Conservation (phyloP, 2,329 filamentous ascomycete species). For the Verticillium nonalfalfae region DNA sequence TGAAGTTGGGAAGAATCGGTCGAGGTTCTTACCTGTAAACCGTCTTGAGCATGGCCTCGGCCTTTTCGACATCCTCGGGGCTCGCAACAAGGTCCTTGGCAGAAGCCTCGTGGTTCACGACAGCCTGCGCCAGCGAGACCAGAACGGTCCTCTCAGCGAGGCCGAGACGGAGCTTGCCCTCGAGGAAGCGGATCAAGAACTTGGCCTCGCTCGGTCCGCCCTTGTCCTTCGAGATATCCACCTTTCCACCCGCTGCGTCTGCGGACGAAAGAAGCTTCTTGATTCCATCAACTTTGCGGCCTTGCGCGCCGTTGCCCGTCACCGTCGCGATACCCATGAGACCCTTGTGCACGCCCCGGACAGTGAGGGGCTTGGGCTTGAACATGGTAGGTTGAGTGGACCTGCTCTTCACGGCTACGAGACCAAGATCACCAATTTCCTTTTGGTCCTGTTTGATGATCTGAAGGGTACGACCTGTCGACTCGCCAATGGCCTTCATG, state of each 20-base stretch:
- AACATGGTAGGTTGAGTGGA: conserved; percentile 98
- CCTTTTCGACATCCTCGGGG: conserved; percentile 71
- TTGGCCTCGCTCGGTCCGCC: conserved; percentile 94
- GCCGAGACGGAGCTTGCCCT: conserved; percentile 88
- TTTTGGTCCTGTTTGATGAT: conserved; percentile 95
- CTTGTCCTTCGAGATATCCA: conserved; percentile 89
- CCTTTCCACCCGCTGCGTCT: conserved; percentile 68
- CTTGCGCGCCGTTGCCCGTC: conserved; percentile 80
- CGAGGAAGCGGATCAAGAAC: conserved; percentile 84
- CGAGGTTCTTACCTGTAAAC: conserved; percentile 65
- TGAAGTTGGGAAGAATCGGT: neutral
- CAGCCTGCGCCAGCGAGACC: conserved; percentile 81
- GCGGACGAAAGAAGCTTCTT: conserved; percentile 94
- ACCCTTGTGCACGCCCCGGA: conserved; percentile 80
- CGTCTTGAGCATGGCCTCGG: conserved; percentile 79
- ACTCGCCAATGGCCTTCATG: conserved; percentile 97
- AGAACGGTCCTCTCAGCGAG: conserved; percentile 90
- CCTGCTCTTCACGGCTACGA: conserved; percentile 92
- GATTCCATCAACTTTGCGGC: conserved; percentile 86
- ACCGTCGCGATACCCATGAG: conserved; percentile 84
- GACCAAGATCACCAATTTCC: conserved; percentile 89
- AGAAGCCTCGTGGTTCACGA: conserved; percentile 77
- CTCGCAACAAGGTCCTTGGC: conserved; percentile 63
- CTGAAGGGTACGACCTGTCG: conserved; percentile 77
- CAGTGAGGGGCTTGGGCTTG: conserved; percentile 85